phyloP scores from a whole-genome alignment of 345 rosid genomes.

The Cardamine chenopodiifolia region DNA sequence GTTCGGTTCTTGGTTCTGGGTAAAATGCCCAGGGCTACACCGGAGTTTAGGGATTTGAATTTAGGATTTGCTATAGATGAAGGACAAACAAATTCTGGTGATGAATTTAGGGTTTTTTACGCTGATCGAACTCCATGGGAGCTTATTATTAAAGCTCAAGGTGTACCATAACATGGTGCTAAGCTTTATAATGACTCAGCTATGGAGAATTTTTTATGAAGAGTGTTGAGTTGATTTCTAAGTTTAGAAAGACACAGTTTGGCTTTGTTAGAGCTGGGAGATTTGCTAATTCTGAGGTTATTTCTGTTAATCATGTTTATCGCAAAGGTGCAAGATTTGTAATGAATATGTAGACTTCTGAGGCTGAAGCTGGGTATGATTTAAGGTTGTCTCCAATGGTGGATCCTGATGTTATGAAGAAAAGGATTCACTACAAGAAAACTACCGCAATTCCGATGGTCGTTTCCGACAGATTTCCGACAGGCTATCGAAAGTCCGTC shows the following conservation, averaged over 20 bases:
- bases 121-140: slow-evolving; percentile 77
- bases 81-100: slow-evolving; percentile 75
- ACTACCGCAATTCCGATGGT: too few relatives aligned
- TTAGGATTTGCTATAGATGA: slow-evolving; percentile 85
- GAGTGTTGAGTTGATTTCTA: slow-evolving; percentile 65
- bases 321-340: slow-evolving; percentile 86
- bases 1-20: too few relatives aligned
- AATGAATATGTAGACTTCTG: slow-evolving; percentile 94
- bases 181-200: slow-evolving; percentile 78
- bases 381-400: slow-evolving; percentile 76
- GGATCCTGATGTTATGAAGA: slow-evolving; percentile 63
- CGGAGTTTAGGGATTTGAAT: slow-evolving; percentile 65
- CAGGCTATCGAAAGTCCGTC: too few relatives aligned
- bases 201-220: slow-evolving; percentile 92
- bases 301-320: slow-evolving; percentile 86
- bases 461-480: too few relatives aligned
- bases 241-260: slow-evolving; percentile 75
- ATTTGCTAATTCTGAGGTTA: slow-evolving; percentile 67
- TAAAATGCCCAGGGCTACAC: too few relatives aligned
- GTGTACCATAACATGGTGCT: slow-evolving; percentile 82
- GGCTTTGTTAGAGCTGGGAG: slow-evolving; percentile 76
- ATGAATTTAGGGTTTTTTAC: slow-evolving; percentile 72
- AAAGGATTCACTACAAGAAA: slow-evolving; percentile 41
- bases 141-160: slow-evolving; percentile 56
- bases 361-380: slow-evolving; percentile 92